Evolutionary conservation across 1,139 yeast species (phyloP).

Genomic region (Suhomyces guaymorum): DNA sequence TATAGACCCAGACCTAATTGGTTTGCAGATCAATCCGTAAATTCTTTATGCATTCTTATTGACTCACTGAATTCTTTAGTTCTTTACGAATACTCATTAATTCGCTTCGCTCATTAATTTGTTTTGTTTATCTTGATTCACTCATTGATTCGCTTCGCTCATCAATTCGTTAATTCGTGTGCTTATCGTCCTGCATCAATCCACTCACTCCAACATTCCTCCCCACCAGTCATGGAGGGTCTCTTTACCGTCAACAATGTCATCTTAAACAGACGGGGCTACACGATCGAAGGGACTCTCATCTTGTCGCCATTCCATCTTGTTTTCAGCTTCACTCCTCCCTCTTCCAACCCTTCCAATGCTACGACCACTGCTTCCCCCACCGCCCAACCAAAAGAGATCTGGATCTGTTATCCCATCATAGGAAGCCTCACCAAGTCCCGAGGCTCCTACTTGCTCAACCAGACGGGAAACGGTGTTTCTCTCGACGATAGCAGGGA

Average conservation of each 20-base stretch:
- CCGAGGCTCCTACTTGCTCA: conserved; percentile 48
- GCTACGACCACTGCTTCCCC: background rate
- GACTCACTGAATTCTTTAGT: too few species aligned
- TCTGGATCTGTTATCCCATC: conserved; percentile 93
- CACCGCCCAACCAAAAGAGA: conserved; percentile 46
- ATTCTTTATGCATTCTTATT: too few species aligned
- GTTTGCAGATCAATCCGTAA: too few species aligned
- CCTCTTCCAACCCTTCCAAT: conserved; percentile 44
- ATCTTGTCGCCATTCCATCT: conserved; percentile 84
- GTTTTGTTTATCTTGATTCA: too few species aligned
- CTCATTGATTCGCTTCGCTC: too few species aligned
- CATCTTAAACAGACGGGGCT: conserved; percentile 69
- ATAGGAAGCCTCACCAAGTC: conserved; percentile 67
- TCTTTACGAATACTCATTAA: too few species aligned
- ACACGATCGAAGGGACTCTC: conserved; percentile 62
- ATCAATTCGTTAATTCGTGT: too few species aligned
- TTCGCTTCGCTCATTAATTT: too few species aligned
- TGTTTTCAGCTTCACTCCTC: conserved; percentile 57
- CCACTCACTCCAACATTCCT: background rate
- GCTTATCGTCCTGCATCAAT: background rate
- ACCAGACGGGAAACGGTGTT: conserved; percentile 5
- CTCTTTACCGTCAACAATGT: conserved; percentile 59
- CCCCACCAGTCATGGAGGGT: conserved; percentile 6
- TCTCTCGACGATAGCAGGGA: conserved; percentile 19
- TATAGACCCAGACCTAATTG: too few species aligned